Percentiles rank a stretch among this genome's conserved stretches.
phyloP scores from a whole-genome alignment of 2,329 filamentous ascomycete genomes.

The Nemania abortiva region DNA sequence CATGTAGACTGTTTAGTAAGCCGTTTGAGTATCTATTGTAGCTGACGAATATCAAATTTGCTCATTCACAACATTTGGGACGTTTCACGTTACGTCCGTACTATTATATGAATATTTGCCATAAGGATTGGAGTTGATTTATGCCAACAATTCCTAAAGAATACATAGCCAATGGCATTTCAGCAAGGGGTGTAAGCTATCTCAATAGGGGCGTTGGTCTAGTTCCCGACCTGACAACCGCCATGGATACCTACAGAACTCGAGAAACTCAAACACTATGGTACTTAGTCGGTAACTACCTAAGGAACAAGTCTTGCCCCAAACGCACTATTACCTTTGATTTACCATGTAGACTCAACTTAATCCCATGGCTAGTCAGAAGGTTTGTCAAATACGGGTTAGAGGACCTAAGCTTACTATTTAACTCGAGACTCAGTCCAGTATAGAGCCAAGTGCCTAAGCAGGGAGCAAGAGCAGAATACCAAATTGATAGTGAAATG shows the following conservation, averaged over 20 bases:
- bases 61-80: conserved; percentile 3
- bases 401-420: background rate
- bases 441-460: background rate
- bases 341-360: background rate
- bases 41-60: too few species aligned
- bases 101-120: background rate
- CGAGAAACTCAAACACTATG: conserved; percentile 5
- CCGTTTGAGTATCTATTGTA: background rate
- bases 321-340: background rate
- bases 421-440: background rate
- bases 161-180: conserved; percentile 19
- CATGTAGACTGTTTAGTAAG: too few species aligned
- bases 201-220: conserved; percentile 5
- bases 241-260: conserved; percentile 3
- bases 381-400: background rate
- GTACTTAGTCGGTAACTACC: background rate
- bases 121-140: background rate
- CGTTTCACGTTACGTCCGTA: conserved; percentile 9
- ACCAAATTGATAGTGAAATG: background rate
- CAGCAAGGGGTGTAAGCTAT: background rate
- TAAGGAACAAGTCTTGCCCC: conserved; percentile 1
- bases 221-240: conserved; percentile 6
- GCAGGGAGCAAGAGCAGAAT: background rate
- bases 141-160: conserved; percentile 13
- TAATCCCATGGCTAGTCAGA: background rate